A percentile compares a stretch with the other conserved stretches of the same genome.
phyloP scores from a whole-genome alignment of 2,329 filamentous ascomycete genomes.

The Monosporascus ibericus region DNA sequence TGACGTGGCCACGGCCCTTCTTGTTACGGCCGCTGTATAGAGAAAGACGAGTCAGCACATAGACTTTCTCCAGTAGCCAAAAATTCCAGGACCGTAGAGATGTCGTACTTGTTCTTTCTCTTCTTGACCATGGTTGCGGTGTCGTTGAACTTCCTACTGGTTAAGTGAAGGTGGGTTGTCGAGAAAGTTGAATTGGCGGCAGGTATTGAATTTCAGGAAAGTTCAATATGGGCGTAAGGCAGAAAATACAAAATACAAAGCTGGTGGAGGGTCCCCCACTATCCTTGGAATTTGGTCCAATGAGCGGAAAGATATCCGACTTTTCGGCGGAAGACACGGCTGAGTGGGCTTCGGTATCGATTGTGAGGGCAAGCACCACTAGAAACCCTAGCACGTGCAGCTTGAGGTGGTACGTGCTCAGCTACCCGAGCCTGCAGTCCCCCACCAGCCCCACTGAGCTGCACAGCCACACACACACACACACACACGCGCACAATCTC shows the following conservation, averaged over 20 bases:
- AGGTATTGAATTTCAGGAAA: neutral
- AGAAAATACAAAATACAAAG: neutral
- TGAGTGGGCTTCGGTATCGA: neutral
- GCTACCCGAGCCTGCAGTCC: constrained; percentile 8
- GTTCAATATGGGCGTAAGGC: neutral
- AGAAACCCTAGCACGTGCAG: constrained; percentile 23
- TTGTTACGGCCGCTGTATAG: constrained; percentile 86
- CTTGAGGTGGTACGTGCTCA: constrained; percentile 2
- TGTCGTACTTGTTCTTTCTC: constrained; percentile 60
- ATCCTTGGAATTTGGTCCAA: constrained; percentile 1
- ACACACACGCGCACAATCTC: neutral
- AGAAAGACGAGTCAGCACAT: constrained; percentile 17
- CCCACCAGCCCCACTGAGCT: constrained; percentile 1
- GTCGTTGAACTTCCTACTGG: constrained; percentile 8
- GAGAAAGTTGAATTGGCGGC: neutral
- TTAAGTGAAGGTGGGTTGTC: neutral
- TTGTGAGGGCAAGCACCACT: constrained; percentile 15
- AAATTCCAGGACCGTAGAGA: constrained; percentile 1
- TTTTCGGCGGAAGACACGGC: neutral
- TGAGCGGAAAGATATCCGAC: constrained; percentile 1
- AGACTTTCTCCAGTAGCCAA: neutral
- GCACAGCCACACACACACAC: neutral
- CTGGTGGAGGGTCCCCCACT: neutral
- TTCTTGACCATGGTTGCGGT: constrained; percentile 66
- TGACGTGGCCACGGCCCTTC: constrained; percentile 99